Percentiles rank a stretch among this genome's conserved stretches.
Evolutionary conservation across 2,329 filamentous ascomycete genomes (phyloP).

Genomic region (Microsporum audouinii): DNA sequence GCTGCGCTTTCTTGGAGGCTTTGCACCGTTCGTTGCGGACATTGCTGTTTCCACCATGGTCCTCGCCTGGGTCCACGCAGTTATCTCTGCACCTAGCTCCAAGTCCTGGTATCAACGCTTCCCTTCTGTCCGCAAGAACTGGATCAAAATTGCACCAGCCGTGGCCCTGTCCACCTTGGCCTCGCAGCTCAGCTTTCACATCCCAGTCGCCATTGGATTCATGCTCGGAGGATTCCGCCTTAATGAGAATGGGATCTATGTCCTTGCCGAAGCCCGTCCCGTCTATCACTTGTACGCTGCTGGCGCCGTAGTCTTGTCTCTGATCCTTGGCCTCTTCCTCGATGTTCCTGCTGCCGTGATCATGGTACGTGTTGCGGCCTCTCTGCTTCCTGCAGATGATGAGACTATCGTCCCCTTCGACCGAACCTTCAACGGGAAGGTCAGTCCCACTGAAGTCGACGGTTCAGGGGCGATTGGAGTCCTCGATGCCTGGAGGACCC

Average conservation of each 20-base stretch:
- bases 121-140: conserved; percentile 49
- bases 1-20: conserved; percentile 33
- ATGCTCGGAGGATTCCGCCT: conserved; percentile 39
- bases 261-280: conserved; percentile 23
- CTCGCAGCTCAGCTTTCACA: conserved; percentile 38
- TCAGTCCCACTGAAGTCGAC: conserved; percentile 62
- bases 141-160: conserved; percentile 60
- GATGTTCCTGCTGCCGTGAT: conserved; percentile 66
- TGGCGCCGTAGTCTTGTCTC: conserved; percentile 12
- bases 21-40: conserved; percentile 47
- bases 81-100: conserved; percentile 59
- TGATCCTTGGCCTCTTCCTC: conserved; percentile 46
- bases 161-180: conserved; percentile 50
- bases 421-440: conserved; percentile 66
- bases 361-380: conserved; percentile 74
- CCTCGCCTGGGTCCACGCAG: conserved; percentile 73
- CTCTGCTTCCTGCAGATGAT: conserved; percentile 67
- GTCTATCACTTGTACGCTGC: conserved; percentile 28
- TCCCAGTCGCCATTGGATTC: conserved; percentile 36
- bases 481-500: conserved; percentile 66
- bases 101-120: conserved; percentile 59
- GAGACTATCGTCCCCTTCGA: conserved; percentile 86
- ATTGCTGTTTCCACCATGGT: conserved; percentile 56
- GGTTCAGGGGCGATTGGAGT: conserved; percentile 61
- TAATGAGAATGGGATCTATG: conserved; percentile 19